Conservation (phyloP, 139 green algal species). For the Tetradesmus obliquus region DNA sequence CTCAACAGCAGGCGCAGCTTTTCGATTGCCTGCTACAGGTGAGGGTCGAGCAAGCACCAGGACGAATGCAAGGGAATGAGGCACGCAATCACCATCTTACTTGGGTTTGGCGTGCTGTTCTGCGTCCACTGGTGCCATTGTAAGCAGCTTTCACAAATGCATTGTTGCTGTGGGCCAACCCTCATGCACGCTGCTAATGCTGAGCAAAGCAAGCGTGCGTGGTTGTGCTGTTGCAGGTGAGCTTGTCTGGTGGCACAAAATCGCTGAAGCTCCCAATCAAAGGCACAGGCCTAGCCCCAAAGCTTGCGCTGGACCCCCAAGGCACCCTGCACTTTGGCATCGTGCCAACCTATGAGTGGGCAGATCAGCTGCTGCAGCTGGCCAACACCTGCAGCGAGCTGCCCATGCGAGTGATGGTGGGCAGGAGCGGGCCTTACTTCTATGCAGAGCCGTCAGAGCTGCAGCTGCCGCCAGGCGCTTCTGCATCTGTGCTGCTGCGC, state of each 20-base stretch:
- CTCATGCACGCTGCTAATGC: neutral
- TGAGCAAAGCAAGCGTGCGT: neutral
- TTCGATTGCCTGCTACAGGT: conserved; percentile 38
- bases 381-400: conserved; percentile 57
- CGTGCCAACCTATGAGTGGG: conserved; percentile 53
- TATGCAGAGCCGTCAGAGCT: neutral
- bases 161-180: no score
- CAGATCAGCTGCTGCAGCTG: conserved; percentile 59
- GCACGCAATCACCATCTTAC: no score
- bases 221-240: neutral
- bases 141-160: no score
- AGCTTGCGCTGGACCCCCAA: neutral
- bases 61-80: neutral
- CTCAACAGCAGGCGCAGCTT: neutral
- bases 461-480: neutral
- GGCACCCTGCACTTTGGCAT: conserved; percentile 55
- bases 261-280: neutral
- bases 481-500: neutral
- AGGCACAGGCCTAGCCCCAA: neutral
- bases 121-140: no score
- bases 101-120: no score
- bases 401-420: conserved; percentile 20
- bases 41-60: neutral
- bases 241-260: neutral
- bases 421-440: conserved; percentile 35